These are phyloP conservation scores for Coemansia sp. DNA, from an alignment of 192 early-diverging fungal genomes.

Conservation along the genomic window DNA sequence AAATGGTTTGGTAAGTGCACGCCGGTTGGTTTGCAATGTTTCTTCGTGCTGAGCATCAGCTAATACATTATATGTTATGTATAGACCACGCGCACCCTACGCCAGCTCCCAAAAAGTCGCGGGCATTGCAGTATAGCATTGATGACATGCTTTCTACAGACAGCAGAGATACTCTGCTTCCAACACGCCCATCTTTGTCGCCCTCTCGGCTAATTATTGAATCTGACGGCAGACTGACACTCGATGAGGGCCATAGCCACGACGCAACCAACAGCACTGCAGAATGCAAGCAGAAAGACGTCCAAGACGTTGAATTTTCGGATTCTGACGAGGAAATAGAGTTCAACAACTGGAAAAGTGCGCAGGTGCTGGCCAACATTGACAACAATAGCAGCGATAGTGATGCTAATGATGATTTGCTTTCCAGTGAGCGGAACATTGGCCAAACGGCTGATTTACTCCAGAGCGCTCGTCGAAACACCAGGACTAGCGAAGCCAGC, in stretches of 20 bases:
- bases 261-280: not conserved
- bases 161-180: conserved; percentile 32
- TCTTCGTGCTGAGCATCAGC: not conserved
- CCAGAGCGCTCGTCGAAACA: not conserved
- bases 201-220: conserved; percentile 35
- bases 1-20: conserved; percentile 52
- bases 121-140: conserved; percentile 11
- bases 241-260: conserved; percentile 11
- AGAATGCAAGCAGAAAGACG: not conserved
- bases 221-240: conserved; percentile 24
- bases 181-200: conserved; percentile 36
- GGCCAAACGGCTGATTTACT: too few relatives aligned
- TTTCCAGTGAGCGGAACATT: too few relatives aligned
- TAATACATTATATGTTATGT: not conserved
- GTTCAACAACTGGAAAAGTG: conserved; percentile 46
- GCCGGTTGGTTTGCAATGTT: too few relatives aligned
- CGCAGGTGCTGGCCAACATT: conserved; percentile 13
- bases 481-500: conserved; percentile 1
- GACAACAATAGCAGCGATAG: not conserved
- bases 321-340: conserved; percentile 47
- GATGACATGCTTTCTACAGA: conserved; percentile 23
- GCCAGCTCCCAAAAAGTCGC: conserved; percentile 28
- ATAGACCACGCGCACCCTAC: conserved; percentile 47
- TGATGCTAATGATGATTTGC: not conserved
- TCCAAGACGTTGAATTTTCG: conserved; percentile 33